Conservation (phyloP, 78 protist genomes). For the Dictyostelium intermedium region DNA sequence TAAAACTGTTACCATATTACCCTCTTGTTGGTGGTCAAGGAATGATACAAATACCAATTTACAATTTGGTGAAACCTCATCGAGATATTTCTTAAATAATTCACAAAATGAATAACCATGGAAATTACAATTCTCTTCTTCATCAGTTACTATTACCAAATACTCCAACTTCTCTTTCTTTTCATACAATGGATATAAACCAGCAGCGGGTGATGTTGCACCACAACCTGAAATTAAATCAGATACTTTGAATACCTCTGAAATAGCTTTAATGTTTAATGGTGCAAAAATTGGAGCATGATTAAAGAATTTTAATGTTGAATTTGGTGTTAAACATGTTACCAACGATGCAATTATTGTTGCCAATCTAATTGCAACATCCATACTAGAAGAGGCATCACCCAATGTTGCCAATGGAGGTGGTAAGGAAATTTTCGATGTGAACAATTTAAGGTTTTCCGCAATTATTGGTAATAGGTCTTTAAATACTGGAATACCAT, state of each 20-base stretch:
- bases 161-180: not conserved
- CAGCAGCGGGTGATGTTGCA: constrained; percentile 64
- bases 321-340: constrained; percentile 24
- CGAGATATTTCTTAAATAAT: constrained; percentile 28
- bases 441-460: not conserved
- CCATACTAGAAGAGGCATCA: constrained; percentile 75
- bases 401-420: constrained; percentile 72
- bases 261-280: not conserved
- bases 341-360: constrained; percentile 59
- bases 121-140: constrained; percentile 50
- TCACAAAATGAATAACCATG: not conserved
- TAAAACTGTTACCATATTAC: not conserved
- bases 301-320: constrained; percentile 55
- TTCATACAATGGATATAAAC: constrained; percentile 60
- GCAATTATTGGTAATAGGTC: constrained; percentile 31
- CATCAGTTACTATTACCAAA: constrained; percentile 45
- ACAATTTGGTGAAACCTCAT: constrained; percentile 54
- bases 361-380: constrained; percentile 54
- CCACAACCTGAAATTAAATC: constrained; percentile 52
- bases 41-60: constrained; percentile 76
- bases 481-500: constrained; percentile 49
- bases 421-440: constrained; percentile 30
- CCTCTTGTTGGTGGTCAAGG: not conserved
- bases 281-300: constrained; percentile 65
- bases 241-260: constrained; percentile 57